These are phyloP conservation scores for Corymbia maculata DNA, from an alignment of 345 rosid genomes.

Conservation along the genomic window DNA sequence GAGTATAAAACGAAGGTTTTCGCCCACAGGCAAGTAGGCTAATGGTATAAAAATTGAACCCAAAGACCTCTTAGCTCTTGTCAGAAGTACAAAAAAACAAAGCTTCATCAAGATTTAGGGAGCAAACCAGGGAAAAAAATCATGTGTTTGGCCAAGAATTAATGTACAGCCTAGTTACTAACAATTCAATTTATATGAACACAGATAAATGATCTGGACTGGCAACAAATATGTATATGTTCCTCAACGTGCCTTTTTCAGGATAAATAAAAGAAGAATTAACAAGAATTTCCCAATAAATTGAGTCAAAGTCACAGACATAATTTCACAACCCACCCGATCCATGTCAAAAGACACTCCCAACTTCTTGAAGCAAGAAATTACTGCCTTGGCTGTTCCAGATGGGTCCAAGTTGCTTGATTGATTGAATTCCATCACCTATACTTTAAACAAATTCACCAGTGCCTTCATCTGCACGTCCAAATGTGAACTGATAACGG, in stretches of 20 bases:
- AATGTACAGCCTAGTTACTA: not conserved
- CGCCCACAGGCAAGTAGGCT: not conserved
- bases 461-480: not conserved
- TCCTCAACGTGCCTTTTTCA: not conserved
- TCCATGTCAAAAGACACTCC: constrained; percentile 76
- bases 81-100: not conserved
- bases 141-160: not conserved
- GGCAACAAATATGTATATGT: not conserved
- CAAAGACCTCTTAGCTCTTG: not conserved
- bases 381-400: constrained; percentile 91
- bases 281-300: not conserved
- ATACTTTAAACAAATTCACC: not conserved
- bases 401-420: constrained; percentile 83
- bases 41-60: not conserved
- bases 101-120: not conserved
- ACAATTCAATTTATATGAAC: not conserved
- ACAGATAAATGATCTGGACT: not conserved
- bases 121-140: not conserved
- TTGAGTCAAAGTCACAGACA: not conserved
- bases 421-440: constrained; percentile 98
- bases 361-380: constrained; percentile 83
- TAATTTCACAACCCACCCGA: constrained; percentile 23
- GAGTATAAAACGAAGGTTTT: not conserved
- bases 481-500: not conserved
- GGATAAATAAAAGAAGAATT: not conserved